Evolutionary conservation across 805 yeast species (phyloP), one percentile per base, ranked within the genome.

Genomic region (Candida berthetii): DNA sequence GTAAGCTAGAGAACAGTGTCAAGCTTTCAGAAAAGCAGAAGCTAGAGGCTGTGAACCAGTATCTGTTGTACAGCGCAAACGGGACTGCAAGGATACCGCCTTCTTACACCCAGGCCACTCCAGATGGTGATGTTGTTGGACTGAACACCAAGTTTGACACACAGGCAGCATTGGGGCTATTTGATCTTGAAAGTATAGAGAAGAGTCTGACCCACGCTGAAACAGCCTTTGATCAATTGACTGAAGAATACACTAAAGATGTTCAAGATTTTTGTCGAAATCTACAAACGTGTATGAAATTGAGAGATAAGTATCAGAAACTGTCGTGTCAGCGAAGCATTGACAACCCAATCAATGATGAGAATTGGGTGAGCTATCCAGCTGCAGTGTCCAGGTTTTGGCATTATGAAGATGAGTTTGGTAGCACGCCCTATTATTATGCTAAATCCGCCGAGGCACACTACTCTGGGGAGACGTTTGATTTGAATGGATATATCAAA

Each of bases 341-440:
- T 33, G 78, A 77, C 41, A 89, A 91, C 60, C 95, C 96, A 3
- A 80, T 86, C 53, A 83, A 89, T 61, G 28, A 33, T 19, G 62
- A 60, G 31, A 57, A 66, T 5, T 89, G 96, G 96, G 60, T 61
- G n/a, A 76, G 87, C 27, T 89, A 87, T 57, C 97, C 98, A 0
- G 80, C 81, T 18, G 95, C 96, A 9, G 50, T 61, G 36, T 66
- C 68, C 1, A 67, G 63, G 45, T 65, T 61, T 17, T 67, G 72
- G 72, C 68, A 65, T 45, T 65, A 62, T 45, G 60, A 55, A 29
- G 60, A 53, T 28, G 54, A 53, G 31, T 55, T 52, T 39, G 57
- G 57, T 4, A 40, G 48, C 2, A 44, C 48, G 15, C 54, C 54
- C 16, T 54, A 56, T 34, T 56, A 50, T 40, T 55, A 49, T 36